Evolutionary conservation across 1,139 yeast species (phyloP).

Genomic region (Kluyveromyces marxianus): DNA sequence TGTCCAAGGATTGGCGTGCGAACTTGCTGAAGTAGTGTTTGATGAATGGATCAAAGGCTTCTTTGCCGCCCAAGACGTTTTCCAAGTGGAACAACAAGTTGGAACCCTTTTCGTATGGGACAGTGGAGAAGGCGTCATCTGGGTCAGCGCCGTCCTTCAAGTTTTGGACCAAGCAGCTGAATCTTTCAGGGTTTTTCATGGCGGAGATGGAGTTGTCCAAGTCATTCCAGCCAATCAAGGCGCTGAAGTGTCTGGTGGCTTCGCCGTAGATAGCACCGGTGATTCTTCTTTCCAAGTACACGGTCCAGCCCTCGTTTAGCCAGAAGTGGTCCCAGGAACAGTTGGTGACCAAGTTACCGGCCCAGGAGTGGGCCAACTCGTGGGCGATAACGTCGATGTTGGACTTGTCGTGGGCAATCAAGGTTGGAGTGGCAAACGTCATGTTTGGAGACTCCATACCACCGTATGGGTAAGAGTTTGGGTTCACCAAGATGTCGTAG

Average conservation of each 20-base stretch:
- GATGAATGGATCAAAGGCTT: slow-evolving; percentile 68
- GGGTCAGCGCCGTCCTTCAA: slow-evolving; percentile 65
- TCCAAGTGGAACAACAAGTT: slow-evolving; percentile 72
- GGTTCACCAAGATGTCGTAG: slow-evolving; percentile 74
- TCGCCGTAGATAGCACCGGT: slow-evolving; percentile 74
- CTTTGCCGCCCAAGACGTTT: slow-evolving; percentile 50
- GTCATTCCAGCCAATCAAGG: slow-evolving; percentile 85
- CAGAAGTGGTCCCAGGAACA: slow-evolving; percentile 92
- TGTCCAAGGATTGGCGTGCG: slow-evolving; percentile 65
- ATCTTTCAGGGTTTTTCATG: slow-evolving; percentile 47
- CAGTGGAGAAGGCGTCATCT: slow-evolving; percentile 81
- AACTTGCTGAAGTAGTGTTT: slow-evolving; percentile 67
- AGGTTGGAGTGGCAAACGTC: slow-evolving; percentile 86
- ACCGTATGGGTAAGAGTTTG: slow-evolving; percentile 84
- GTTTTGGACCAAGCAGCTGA: slow-evolving; percentile 62
- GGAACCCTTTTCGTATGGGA: slow-evolving; percentile 89
- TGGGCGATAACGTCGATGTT: slow-evolving; percentile 88
- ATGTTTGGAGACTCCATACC: slow-evolving; percentile 95
- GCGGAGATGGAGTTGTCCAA: slow-evolving; percentile 56
- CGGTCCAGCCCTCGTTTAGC: slow-evolving; percentile 97
- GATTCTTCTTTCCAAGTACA: slow-evolving; percentile 80
- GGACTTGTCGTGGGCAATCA: slow-evolving; percentile 77
- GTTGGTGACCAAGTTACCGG: slow-evolving; percentile 84
- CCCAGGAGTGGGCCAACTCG: slow-evolving; percentile 89
- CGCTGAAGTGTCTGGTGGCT: slow-evolving; percentile 66